Evolutionary conservation across 2,329 filamentous ascomycete species (phyloP), one percentile per base, ranked within the genome.

Genomic region (Setomelanomma holmii): DNA sequence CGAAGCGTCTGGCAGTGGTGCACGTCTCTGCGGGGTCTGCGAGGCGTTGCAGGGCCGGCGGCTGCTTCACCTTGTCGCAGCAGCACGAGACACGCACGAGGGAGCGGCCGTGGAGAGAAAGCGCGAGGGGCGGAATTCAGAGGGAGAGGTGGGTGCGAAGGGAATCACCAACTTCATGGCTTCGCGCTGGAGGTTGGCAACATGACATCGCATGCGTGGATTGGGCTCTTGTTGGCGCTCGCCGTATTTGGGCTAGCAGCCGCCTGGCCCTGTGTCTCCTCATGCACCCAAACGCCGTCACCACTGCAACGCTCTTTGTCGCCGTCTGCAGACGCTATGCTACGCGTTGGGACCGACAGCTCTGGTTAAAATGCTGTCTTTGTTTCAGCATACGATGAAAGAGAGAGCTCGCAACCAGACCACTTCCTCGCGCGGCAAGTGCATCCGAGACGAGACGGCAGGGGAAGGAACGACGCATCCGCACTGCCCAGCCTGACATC

Each of bases 1-100:
- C 54, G 62, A 59, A 43, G 24, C 38, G 40, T 45, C 51, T 61
- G 56, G 45, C 52, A 54, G 52, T 51, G 55, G 47, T 16, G 34
- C 36, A n/a, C 34, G 34, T 47, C 23, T 47, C 36, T 34, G 45
- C 24, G 45, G 45, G 36, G 45, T 41, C 51, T 45, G 51, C 55
- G 52, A 58, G 56, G 51, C 40, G 42, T 49, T 36, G 44, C 52
- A 51, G 47, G 43, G 43, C 40, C 23, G 27, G 50, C 50, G 51
- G 55, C 45, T 57, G 53, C 55, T 53, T 52, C 49, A 51, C 54
- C 48, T 51, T 16, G 48, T 27, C 30, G 40, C 45, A 40, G 42
- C 48, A 49, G 47, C 45, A 51, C 35, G 45, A 21, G 35, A 44
- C 19, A 20, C 20, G 50, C 46, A 45, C 21, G 40, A 23, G 39